These are phyloP conservation scores for Zelonia costaricensis DNA, from an alignment of 208 protist genomes.

Conservation along the genomic window DNA sequence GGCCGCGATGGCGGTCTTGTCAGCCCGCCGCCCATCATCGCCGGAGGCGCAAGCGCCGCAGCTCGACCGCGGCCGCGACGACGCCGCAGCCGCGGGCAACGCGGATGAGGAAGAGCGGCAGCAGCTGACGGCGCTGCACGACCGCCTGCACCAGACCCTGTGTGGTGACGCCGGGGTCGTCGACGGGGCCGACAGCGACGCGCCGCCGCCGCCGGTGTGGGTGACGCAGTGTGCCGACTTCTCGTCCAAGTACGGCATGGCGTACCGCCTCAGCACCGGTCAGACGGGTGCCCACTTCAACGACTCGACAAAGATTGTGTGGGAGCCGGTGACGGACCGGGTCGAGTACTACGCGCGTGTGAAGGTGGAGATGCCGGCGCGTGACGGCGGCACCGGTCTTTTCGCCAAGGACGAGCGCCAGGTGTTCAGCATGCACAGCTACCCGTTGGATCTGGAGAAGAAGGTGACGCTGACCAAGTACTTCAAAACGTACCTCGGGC, in stretches of 20 bases:
- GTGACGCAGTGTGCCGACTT: constrained; percentile 95
- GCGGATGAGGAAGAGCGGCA: constrained; percentile 43
- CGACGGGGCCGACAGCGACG: constrained; percentile 14
- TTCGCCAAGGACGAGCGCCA: constrained; percentile 78
- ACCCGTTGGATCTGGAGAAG: constrained; percentile 92
- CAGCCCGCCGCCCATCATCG: constrained; percentile 15
- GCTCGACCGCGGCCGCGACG: constrained; percentile 1
- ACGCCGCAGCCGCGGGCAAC: constrained; percentile 5
- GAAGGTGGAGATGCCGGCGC: constrained; percentile 54
- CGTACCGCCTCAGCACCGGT: constrained; percentile 94
- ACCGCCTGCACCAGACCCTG: constrained; percentile 70
- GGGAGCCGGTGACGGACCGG: constrained; percentile 65
- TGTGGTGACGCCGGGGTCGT: constrained; percentile 22
- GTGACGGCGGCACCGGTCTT: constrained; percentile 26
- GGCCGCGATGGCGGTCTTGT: constrained; percentile 11
- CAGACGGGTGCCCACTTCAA: constrained; percentile 98
- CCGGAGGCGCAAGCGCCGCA: too few relatives aligned
- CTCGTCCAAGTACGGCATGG: constrained; percentile 97
- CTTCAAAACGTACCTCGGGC: constrained; percentile 90
- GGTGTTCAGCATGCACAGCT: constrained; percentile 66
- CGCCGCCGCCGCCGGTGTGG: constrained; percentile 68
- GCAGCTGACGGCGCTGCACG: constrained; percentile 64
- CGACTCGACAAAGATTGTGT: constrained; percentile 96
- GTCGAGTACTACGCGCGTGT: constrained; percentile 83
- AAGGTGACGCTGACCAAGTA: constrained; percentile 97